Evolutionary conservation across 768 basidiomycete species (phyloP).

Genomic region (Boletus bicolor): DNA sequence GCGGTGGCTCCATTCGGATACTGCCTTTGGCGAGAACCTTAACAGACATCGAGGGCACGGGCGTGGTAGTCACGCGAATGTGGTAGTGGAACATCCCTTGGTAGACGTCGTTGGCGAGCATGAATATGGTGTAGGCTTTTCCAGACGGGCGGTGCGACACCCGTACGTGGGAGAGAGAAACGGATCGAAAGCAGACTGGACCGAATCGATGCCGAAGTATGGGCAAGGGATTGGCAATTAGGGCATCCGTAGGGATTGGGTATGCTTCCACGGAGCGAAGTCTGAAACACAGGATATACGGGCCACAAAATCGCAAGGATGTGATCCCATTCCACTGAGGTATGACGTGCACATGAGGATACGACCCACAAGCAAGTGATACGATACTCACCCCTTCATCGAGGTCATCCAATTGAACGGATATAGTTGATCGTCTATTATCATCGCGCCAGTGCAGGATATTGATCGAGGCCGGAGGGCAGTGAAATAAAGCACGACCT

Average conservation of each 20-base stretch:
- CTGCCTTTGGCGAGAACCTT: conserved; percentile 31
- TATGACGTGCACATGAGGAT: not conserved
- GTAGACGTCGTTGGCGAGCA: conserved; percentile 41
- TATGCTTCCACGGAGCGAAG: conserved; percentile 48
- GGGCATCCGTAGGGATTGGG: conserved; percentile 14
- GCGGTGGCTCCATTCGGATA: not conserved
- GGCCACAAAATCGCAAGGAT: conserved; percentile 43
- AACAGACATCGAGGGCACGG: conserved; percentile 37
- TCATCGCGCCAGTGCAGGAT: conserved; percentile 39
- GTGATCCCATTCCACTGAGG: conserved; percentile 42
- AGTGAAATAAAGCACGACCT: conserved; percentile 32
- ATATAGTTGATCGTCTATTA: conserved; percentile 19
- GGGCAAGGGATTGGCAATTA: conserved; percentile 7
- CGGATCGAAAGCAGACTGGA: conserved; percentile 36
- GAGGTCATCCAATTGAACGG: conserved; percentile 22
- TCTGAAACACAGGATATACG: conserved; percentile 51
- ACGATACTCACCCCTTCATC: conserved; percentile 33
- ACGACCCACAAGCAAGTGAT: not conserved
- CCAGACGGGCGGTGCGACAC: conserved; percentile 31
- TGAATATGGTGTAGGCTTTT: conserved; percentile 34
- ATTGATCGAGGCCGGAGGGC: conserved; percentile 31
- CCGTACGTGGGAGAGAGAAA: conserved; percentile 41
- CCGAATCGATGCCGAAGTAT: conserved; percentile 23
- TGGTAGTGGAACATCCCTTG: conserved; percentile 52
- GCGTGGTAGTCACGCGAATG: conserved; percentile 31